Percentiles rank a stretch among this genome's conserved stretches.
Conservation (phyloP, 164 flowering plant species). For the Annona squamosa region DNA sequence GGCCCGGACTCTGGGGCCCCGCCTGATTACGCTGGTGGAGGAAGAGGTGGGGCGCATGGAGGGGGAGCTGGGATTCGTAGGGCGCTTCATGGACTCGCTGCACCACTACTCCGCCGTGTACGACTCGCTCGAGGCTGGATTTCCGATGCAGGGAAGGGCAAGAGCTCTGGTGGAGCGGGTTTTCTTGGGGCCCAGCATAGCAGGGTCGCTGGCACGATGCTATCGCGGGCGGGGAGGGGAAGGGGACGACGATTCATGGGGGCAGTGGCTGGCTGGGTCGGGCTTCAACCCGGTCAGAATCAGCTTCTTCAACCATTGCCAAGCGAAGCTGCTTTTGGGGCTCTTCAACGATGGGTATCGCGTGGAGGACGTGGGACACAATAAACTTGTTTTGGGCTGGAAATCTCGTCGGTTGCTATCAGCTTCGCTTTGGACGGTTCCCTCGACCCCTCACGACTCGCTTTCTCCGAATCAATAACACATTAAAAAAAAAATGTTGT, state of each 20-base stretch:
- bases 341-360: constrained; percentile 66
- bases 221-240: constrained; percentile 20
- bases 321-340: constrained; percentile 65
- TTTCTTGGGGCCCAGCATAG: constrained; percentile 61
- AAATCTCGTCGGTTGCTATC: constrained; percentile 57
- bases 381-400: constrained; percentile 64
- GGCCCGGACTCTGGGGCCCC: constrained; percentile 41
- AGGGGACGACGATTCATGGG: constrained; percentile 33
- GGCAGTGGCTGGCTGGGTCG: constrained; percentile 36
- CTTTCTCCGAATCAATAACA: background rate
- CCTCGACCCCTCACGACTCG: background rate
- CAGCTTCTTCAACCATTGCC: constrained; percentile 70
- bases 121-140: constrained; percentile 73
- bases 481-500: background rate
- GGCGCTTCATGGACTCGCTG: constrained; percentile 59
- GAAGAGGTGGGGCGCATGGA: constrained; percentile 40
- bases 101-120: constrained; percentile 68
- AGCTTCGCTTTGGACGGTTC: constrained; percentile 59
- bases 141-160: constrained; percentile 58
- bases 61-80: constrained; percentile 35
- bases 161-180: constrained; percentile 60
- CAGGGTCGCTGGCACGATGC: constrained; percentile 44
- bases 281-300: constrained; percentile 37
- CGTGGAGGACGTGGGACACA: constrained; percentile 45
- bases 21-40: constrained; percentile 56